Conservation (phyloP, 2,329 filamentous ascomycete species). For the Phyllosticta citrichinensis region DNA sequence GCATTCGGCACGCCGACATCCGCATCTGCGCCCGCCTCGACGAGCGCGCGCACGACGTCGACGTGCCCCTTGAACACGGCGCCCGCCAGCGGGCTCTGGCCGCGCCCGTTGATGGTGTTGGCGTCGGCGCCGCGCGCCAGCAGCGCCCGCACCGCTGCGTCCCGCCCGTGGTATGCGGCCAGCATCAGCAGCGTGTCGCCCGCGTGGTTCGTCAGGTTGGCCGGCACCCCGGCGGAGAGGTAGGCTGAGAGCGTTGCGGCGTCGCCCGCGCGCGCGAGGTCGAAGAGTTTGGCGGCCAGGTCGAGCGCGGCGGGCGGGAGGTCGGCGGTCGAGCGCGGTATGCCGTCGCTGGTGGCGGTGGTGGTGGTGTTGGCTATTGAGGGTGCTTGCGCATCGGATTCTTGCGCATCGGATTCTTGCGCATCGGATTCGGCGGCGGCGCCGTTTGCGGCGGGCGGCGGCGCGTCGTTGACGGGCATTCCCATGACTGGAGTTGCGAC, state of each 20-base stretch:
- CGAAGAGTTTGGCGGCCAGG: constrained; percentile 56
- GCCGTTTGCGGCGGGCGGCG: neutral
- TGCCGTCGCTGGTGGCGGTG: neutral
- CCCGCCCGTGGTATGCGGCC: constrained; percentile 59
- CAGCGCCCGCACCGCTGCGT: constrained; percentile 49
- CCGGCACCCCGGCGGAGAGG: constrained; percentile 53
- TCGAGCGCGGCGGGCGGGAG: constrained; percentile 56
- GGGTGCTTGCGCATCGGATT: neutral
- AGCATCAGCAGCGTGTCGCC: constrained; percentile 70
- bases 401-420: neutral
- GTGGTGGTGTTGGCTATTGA: neutral
- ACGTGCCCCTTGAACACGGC: constrained; percentile 64
- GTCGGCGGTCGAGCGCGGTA: constrained; percentile 12
- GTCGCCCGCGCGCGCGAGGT: constrained; percentile 53
- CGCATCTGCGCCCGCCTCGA: constrained; percentile 31
- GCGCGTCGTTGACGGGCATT: constrained; percentile 5
- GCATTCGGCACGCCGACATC: constrained; percentile 35
- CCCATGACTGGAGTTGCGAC: constrained; percentile 1
- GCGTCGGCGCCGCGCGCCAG: constrained; percentile 55
- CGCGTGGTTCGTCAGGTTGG: constrained; percentile 62
- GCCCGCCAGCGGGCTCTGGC: constrained; percentile 60
- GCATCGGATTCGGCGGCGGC: neutral
- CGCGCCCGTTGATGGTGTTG: constrained; percentile 57
- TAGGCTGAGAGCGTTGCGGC: constrained; percentile 51
- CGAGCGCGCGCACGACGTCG: constrained; percentile 48